These are phyloP conservation scores for Loxodes magnus DNA, from an alignment of 73 alveolate genomes.

Conservation along the genomic window DNA sequence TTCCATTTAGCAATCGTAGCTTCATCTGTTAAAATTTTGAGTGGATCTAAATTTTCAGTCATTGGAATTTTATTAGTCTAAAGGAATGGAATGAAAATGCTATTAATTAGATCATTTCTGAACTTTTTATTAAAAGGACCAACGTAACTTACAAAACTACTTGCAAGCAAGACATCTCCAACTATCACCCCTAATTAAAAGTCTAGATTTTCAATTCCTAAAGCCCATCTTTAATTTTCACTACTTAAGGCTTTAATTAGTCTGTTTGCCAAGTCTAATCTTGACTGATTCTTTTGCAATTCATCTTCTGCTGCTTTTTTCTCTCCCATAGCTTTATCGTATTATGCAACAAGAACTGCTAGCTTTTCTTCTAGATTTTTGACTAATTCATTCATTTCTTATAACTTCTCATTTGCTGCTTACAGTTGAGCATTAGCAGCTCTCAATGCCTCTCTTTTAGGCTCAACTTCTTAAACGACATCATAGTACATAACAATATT, in stretches of 20 bases:
- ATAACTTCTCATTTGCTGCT: slow-evolving; percentile 92
- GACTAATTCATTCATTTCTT: slow-evolving; percentile 84
- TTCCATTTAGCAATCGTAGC: slow-evolving; percentile 98
- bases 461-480: slow-evolving; percentile 98
- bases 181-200: slow-evolving; percentile 78
- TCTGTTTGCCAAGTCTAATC: slow-evolving; percentile 94
- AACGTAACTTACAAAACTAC: slow-evolving; percentile 97
- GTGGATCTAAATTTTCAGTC: slow-evolving; percentile 94
- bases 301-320: slow-evolving; percentile 97
- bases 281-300: slow-evolving; percentile 92
- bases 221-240: slow-evolving; percentile 95
- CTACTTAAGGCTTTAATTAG: slow-evolving; percentile 90
- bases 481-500: slow-evolving; percentile 92
- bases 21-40: slow-evolving; percentile 92
- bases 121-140: slow-evolving; percentile 98
- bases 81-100: slow-evolving; percentile 86
- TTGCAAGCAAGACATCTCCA: slow-evolving; percentile 97
- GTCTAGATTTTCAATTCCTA: slow-evolving; percentile 61
- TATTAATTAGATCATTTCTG: slow-evolving; percentile 88
- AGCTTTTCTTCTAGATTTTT: slow-evolving; percentile 72
- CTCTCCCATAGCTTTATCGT: slow-evolving; percentile 97
- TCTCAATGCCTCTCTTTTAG: slow-evolving; percentile 93
- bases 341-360: slow-evolving; percentile 78
- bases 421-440: slow-evolving; percentile 80
- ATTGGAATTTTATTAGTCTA: slow-evolving; percentile 88